Percentiles rank a stretch among this genome's conserved stretches.
These are phyloP conservation scores for Phytophthora tubulina DNA, from an alignment of 352 stramenopile genomes.

Conservation along the genomic window DNA sequence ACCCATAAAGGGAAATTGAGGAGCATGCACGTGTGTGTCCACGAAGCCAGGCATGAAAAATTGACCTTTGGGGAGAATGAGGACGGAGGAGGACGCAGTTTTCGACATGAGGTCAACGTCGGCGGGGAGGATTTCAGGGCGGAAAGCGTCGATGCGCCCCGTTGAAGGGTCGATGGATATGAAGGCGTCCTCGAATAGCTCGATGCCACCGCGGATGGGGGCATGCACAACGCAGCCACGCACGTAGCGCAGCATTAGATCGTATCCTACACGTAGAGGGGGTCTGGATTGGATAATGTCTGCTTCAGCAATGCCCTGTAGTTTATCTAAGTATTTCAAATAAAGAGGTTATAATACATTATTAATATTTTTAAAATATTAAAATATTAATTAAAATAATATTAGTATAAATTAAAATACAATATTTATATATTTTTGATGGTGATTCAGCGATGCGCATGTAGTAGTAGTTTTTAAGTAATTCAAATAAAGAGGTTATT, in stretches of 20 bases:
- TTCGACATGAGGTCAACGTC: constrained; percentile 37
- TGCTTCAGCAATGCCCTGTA: too few relatives aligned
- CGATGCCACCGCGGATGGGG: constrained; percentile 46
- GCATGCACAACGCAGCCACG: constrained; percentile 58
- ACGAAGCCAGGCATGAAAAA: constrained; percentile 92
- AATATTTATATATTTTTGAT: too few relatives aligned
- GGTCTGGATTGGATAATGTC: too few relatives aligned
- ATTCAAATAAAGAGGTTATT: too few relatives aligned
- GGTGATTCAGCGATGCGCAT: too few relatives aligned
- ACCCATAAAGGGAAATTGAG: constrained; percentile 91
- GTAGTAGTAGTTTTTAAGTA: too few relatives aligned
- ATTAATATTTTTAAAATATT: too few relatives aligned
- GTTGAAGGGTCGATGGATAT: constrained; percentile 39
- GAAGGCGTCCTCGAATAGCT: constrained; percentile 61
- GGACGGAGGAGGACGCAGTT: not conserved
- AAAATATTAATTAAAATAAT: too few relatives aligned
- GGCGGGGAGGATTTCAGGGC: constrained; percentile 36
- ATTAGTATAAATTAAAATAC: too few relatives aligned
- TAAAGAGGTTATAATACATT: too few relatives aligned
- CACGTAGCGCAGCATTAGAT: constrained; percentile 35
- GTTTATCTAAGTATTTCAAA: too few relatives aligned
- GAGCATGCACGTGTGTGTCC: constrained; percentile 93
- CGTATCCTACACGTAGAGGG: not conserved
- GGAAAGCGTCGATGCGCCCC: constrained; percentile 55
- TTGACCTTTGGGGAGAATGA: constrained; percentile 45